Evolutionary conservation across 2,329 filamentous ascomycete species (phyloP).

Genomic region (Cladosporium halotolerans): DNA sequence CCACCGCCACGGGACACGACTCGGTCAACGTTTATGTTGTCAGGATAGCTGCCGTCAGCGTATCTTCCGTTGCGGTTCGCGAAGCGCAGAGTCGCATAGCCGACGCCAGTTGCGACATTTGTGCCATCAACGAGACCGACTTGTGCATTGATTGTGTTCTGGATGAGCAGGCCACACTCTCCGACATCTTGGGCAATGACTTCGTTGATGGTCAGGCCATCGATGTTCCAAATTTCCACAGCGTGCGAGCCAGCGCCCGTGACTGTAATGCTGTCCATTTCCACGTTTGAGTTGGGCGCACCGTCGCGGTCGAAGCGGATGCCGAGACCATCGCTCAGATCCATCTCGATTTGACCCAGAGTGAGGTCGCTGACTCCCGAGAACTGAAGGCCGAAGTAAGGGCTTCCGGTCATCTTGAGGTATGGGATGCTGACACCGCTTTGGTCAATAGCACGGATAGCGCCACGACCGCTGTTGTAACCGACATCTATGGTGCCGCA

Average conservation of each 20-base stretch:
- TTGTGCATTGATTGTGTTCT: conserved; percentile 44
- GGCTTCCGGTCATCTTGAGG: conserved; percentile 51
- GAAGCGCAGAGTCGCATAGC: conserved; percentile 52
- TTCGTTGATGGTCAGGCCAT: conserved; percentile 45
- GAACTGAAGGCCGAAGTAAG: conserved; percentile 53
- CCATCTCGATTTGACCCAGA: conserved; percentile 50
- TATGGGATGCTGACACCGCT: conserved; percentile 49
- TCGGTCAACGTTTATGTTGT: conserved; percentile 49
- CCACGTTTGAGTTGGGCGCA: conserved; percentile 48
- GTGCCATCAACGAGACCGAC: conserved; percentile 52
- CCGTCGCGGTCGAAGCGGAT: conserved; percentile 54
- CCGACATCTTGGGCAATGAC: conserved; percentile 51
- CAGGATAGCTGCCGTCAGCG: conserved; percentile 44
- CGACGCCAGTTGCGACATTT: conserved; percentile 48
- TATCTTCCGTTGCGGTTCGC: conserved; percentile 51
- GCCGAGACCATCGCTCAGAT: conserved; percentile 48
- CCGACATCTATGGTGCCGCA: conserved; percentile 51
- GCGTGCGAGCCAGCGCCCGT: conserved; percentile 51
- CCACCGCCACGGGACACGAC: conserved; percentile 53
- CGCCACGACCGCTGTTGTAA: conserved; percentile 41
- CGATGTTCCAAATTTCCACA: conserved; percentile 56
- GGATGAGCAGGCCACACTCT: conserved; percentile 52
- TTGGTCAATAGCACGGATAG: conserved; percentile 49
- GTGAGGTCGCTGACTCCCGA: conserved; percentile 45
- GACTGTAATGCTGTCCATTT: conserved; percentile 47